phyloP scores from a whole-genome alignment of 805 yeast species.

The Starmerella apicola region DNA sequence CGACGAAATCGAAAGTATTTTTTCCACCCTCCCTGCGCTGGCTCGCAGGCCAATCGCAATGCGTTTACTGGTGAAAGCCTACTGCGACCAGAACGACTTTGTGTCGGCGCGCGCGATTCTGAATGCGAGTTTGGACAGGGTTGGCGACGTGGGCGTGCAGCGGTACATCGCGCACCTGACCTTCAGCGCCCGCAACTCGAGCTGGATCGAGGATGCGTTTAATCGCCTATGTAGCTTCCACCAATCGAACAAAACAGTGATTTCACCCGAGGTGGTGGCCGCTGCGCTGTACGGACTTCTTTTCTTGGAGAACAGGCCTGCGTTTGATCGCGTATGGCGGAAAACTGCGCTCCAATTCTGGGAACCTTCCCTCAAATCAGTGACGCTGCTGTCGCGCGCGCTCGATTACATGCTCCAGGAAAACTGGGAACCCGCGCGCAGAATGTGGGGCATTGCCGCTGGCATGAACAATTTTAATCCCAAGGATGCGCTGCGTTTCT shows the following conservation, averaged over 20 bases:
- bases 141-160: slow-evolving; percentile 9
- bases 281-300: slow-evolving; percentile 14
- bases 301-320: slow-evolving; percentile 11
- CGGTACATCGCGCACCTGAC: slow-evolving; percentile 13
- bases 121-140: slow-evolving; percentile 4
- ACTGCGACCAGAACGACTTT: slow-evolving; percentile 18
- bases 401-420: slow-evolving; percentile 2
- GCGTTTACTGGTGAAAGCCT: slow-evolving; percentile 10
- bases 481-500: not conserved
- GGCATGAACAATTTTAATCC: slow-evolving; percentile 2
- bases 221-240: slow-evolving; percentile 1
- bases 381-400: slow-evolving; percentile 3
- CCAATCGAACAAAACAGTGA: not conserved
- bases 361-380: slow-evolving; percentile 9
- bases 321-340: slow-evolving; percentile 7
- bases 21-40: slow-evolving; percentile 9
- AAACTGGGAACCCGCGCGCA: slow-evolving; percentile 1
- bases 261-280: slow-evolving; percentile 7
- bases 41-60: slow-evolving; percentile 12
- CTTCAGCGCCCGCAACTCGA: slow-evolving; percentile 11
- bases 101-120: slow-evolving; percentile 18
- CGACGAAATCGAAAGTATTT: slow-evolving; percentile 9
- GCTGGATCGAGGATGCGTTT: slow-evolving; percentile 11
- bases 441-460: slow-evolving; percentile 3
- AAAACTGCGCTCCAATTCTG: slow-evolving; percentile 2